Evolutionary conservation across 805 yeast genomes (phyloP).

Genomic region (Spathaspora girioi): DNA sequence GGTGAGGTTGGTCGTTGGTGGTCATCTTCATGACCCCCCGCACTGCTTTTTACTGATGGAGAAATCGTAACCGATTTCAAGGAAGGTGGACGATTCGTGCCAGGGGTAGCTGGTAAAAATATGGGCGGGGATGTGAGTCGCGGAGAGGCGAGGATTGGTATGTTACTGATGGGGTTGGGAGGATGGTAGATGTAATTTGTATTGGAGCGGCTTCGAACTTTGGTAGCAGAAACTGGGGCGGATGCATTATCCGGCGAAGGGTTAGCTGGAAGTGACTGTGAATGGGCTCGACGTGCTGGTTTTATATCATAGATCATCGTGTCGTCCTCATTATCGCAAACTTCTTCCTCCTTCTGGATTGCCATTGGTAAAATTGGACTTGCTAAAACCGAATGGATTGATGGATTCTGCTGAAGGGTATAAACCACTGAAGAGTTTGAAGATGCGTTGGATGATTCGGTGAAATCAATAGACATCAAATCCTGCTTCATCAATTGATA

Average conservation of each 20-base stretch:
- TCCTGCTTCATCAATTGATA: constrained; percentile 23
- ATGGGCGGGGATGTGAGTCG: neutral
- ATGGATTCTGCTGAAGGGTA: constrained; percentile 5
- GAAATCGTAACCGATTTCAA: constrained; percentile 37
- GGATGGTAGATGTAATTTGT: constrained; percentile 12
- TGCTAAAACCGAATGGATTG: constrained; percentile 17
- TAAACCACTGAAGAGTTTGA: constrained; percentile 2
- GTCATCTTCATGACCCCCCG: neutral
- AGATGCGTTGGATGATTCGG: constrained; percentile 8
- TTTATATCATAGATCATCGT: neutral
- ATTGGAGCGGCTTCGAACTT: constrained; percentile 2
- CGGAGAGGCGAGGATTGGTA: neutral
- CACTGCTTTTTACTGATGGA: constrained; percentile 23
- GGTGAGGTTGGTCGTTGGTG: constrained; percentile 15
- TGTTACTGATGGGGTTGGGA: constrained; percentile 10
- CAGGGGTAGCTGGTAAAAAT: constrained; percentile 8
- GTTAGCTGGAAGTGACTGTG: constrained; percentile 27
- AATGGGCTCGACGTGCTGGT: constrained; percentile 20
- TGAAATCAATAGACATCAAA: constrained; percentile 11
- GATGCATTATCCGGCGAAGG: neutral
- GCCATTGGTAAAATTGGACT: constrained; percentile 29
- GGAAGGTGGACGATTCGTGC: constrained; percentile 18
- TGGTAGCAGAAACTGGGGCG: neutral
- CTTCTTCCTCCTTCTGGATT: constrained; percentile 5
- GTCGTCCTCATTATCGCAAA: neutral